Evolutionary conservation across 1,284 basidiomycete genomes (phyloP).

Genomic region (Erythrobasidium hasegawianum): DNA sequence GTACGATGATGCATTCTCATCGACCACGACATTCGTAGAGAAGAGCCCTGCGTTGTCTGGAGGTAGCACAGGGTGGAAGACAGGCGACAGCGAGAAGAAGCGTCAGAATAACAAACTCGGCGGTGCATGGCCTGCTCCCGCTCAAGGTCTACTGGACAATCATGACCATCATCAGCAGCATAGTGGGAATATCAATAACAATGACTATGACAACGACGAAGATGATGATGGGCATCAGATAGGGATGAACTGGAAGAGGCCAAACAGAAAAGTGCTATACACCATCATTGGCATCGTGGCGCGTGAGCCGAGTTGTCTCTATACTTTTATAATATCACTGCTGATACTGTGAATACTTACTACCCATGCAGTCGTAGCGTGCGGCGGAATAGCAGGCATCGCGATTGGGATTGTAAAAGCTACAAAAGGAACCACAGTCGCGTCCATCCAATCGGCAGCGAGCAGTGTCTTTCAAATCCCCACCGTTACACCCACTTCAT

Average conservation of each 20-base stretch:
- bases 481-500: background rate
- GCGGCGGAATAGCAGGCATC: background rate
- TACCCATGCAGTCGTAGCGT: background rate
- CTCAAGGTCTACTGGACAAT: too few species aligned
- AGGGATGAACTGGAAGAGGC: slow-evolving; percentile 2
- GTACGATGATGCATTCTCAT: too few species aligned
- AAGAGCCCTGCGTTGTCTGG: too few species aligned
- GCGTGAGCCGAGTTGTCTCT: background rate
- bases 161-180: too few species aligned
- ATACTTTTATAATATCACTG: too few species aligned
- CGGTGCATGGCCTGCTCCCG: too few species aligned
- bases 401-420: background rate
- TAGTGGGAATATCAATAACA: too few species aligned
- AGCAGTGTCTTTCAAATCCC: background rate
- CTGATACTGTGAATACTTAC: too few species aligned
- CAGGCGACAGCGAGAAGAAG: too few species aligned
- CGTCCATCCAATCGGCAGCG: background rate
- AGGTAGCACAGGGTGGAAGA: too few species aligned
- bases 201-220: background rate
- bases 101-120: too few species aligned
- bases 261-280: background rate
- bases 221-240: background rate
- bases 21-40: too few species aligned
- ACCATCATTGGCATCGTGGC: background rate
- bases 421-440: background rate